Evolutionary conservation across 495 filamentous ascomycete species (phyloP), one percentile per base, ranked within the genome.

Genomic region (Symbiotaphrina buchneri): DNA sequence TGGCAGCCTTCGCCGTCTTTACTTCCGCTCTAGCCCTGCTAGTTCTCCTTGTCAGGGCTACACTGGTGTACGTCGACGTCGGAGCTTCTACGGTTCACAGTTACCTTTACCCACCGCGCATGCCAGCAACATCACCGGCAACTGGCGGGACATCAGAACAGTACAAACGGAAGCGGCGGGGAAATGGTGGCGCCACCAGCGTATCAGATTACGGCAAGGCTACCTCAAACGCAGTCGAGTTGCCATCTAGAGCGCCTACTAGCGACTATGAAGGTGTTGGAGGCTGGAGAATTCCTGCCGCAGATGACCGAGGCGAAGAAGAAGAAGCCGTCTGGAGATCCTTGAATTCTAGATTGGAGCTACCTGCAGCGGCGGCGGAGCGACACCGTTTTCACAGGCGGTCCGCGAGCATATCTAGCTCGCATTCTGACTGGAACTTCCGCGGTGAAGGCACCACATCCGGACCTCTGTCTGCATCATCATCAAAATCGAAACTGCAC

Each of bases 191-290:
- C 14, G 28, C 21, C 21, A 37, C 18, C 23, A 16, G 11, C 3
- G 11, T 23, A 18, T 39, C 36, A 11, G 24, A 37, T 27, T 18
- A 37, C 10, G 33, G 18, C 18, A 11, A 6, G 4, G 10, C 44
- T 3, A 41, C 47, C 10, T 33, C 34, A 1, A 45, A 46, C 10
- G 35, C 46, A 8, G 43, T 43, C 17, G 46, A 52, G 10, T 36
- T 59, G 3, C n/a, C n/a, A n/a, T n/a, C n/a, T n/a, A n/a, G n/a
- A n/a, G n/a, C n/a, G n/a, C n/a, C n/a, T n/a, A 58, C 62, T 31
- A 59, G 79, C 4, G 80, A 90, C 49, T 90, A 74, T 41, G 80
- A 90, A 52, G 80, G 78, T n/a, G 61, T 90, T 2, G 80, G 80
- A 8, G 80, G 80, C 1, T 84, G 77, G 78, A 56, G 74, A 32